Percentiles rank a stretch among this genome's conserved stretches.
Evolutionary conservation across 2,329 filamentous ascomycete species (phyloP).

Genomic region (Xylariaceae sp.): DNA sequence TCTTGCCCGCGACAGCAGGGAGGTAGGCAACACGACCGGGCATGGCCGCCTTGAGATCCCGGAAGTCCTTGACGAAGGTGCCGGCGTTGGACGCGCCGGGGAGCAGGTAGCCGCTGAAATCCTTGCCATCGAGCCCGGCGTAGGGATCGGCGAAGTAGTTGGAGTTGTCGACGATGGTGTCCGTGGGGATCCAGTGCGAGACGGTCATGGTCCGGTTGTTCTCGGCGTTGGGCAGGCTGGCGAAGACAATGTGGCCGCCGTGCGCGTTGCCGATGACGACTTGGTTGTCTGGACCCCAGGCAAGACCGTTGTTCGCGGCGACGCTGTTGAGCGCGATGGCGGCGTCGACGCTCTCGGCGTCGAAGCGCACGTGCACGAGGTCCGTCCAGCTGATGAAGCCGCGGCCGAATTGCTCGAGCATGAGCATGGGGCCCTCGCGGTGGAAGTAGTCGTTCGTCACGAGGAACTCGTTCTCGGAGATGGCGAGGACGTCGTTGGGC

Average conservation of each 20-base stretch:
- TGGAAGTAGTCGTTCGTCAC: constrained; percentile 58
- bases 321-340: constrained; percentile 40
- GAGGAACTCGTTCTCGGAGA: constrained; percentile 44
- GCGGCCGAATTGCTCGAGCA: constrained; percentile 39
- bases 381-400: constrained; percentile 43
- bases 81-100: constrained; percentile 42
- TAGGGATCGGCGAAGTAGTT: constrained; percentile 53
- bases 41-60: constrained; percentile 35
- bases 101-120: constrained; percentile 51
- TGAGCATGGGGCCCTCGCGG: constrained; percentile 42
- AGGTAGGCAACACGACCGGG: constrained; percentile 42
- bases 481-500: constrained; percentile 53
- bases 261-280: constrained; percentile 40
- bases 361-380: constrained; percentile 41
- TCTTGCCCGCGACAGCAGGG: constrained; percentile 16
- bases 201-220: constrained; percentile 36
- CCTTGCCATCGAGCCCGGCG: constrained; percentile 33
- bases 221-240: constrained; percentile 23
- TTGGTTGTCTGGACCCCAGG: constrained; percentile 41
- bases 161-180: constrained; percentile 51
- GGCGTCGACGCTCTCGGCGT: constrained; percentile 37
- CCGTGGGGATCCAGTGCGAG: constrained; percentile 39
- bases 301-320: constrained; percentile 54
- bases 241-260: constrained; percentile 45
- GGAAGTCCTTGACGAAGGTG: constrained; percentile 33